Percentiles rank a stretch among this genome's conserved stretches.
Conservation (phyloP, 768 basidiomycete genomes). For the Psilocybe cubensis region DNA sequence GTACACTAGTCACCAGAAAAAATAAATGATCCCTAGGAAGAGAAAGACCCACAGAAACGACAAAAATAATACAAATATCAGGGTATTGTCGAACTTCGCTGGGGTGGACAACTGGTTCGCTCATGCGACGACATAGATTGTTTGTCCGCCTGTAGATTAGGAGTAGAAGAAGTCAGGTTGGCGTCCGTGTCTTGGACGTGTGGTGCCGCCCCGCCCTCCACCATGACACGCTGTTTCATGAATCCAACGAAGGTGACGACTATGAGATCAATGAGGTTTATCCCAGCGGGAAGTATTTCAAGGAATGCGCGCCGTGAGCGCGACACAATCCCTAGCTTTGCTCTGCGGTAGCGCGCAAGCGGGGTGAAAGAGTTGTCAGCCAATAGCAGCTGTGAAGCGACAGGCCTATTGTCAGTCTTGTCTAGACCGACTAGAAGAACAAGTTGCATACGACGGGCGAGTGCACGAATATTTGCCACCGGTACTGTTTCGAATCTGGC, state of each 20-base stretch:
- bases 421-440: not conserved
- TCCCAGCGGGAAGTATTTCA: conserved; percentile 36
- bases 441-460: conserved; percentile 36
- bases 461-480: conserved; percentile 41
- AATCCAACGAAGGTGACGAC: conserved; percentile 36
- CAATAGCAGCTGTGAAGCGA: conserved; percentile 30
- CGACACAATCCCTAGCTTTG: conserved; percentile 39
- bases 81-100: not conserved
- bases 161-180: not conserved
- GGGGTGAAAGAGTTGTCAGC: conserved; percentile 28
- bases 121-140: not conserved
- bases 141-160: not conserved
- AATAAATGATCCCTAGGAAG: too few relatives aligned
- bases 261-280: conserved; percentile 32
- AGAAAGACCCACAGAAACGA: too few relatives aligned
- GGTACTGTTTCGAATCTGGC: conserved; percentile 36
- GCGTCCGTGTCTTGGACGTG: not conserved
- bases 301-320: conserved; percentile 37
- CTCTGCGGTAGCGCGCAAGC: conserved; percentile 36
- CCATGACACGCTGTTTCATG: conserved; percentile 27
- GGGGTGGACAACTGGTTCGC: not conserved
- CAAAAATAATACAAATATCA: too few relatives aligned
- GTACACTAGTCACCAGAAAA: too few relatives aligned
- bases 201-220: conserved; percentile 1
- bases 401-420: not conserved